Base-by-base conservation (phyloP, 2,329 filamentous ascomycete species). In the Aspergillus sp. region DNA sequence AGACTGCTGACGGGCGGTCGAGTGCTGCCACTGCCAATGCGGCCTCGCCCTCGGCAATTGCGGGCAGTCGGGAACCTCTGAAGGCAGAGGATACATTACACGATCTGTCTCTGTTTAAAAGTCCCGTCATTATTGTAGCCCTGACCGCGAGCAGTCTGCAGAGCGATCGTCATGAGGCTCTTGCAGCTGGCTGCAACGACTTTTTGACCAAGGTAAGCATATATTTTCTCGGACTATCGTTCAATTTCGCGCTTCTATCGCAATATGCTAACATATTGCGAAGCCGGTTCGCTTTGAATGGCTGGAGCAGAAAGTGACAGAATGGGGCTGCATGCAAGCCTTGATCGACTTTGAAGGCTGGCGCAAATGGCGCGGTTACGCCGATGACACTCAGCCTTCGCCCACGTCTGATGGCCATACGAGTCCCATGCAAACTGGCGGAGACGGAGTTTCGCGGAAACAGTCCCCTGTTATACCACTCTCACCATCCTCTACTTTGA, bases 281-380 rank as follows among this genome's bases (percentile, higher is more conserved):
- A 51, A 97, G 91, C 95, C 95, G 19, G 94, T 99, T 67, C 96
- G 96, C 75, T 97, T 97, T 73, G 90, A 96, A 61, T 99, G 94
- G 93, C 86, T 99, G 25, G 92, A 97, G 76, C 88, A 94, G 60
- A 99, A 99, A 77, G 93, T 98, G 68, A 97, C 96, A 79, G 95
- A 99, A 82, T 99, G 95, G 95, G 95, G 95, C 59, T 98, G 95
- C 81, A 99, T 99, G 95, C 95, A 98, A 80, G 95, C 95, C 9
- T 84, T 99, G 23, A 98, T 99, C 71, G 95, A 99, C 80, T 98
- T 95, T 74, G 94, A 98, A 74, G 95, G 95, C 63, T 99, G 95
- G 95, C 87, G 93, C 58, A 92, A 92, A 76, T 99, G 95, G 95
- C 97, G 97, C 76, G 91, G 95, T 70, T 94, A 91, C 72, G 78